These are phyloP conservation scores for Pulveroboletus ravenelii DNA, from an alignment of 768 basidiomycete species.

Conservation along the genomic window DNA sequence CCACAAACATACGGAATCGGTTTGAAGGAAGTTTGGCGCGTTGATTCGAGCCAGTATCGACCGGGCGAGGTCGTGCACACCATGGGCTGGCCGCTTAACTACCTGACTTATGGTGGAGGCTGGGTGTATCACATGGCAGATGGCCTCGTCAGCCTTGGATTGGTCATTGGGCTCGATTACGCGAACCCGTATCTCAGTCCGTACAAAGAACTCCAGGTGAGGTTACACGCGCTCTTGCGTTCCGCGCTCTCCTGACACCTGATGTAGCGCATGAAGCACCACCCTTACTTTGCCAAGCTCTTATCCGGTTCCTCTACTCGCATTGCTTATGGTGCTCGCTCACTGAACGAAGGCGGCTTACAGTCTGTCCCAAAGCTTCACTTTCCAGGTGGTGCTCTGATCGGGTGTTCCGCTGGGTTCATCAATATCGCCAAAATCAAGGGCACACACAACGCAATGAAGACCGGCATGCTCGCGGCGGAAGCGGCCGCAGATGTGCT, in stretches of 20 bases:
- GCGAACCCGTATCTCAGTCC: constrained; percentile 90
- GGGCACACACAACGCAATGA: constrained; percentile 98
- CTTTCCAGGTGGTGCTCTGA: constrained; percentile 92
- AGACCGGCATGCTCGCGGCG: constrained; percentile 95
- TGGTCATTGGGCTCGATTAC: constrained; percentile 94
- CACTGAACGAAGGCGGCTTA: constrained; percentile 88
- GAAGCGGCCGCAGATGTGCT: constrained; percentile 77
- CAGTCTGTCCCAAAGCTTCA: constrained; percentile 83
- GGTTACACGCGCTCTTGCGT: constrained; percentile 15
- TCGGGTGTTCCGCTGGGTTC: constrained; percentile 95
- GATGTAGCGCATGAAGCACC: constrained; percentile 85
- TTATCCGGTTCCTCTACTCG: constrained; percentile 69
- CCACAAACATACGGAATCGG: constrained; percentile 96
- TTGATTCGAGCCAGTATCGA: constrained; percentile 56
- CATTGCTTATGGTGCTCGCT: constrained; percentile 86
- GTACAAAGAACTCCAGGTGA: constrained; percentile 87
- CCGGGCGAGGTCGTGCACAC: constrained; percentile 86
- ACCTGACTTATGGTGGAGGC: constrained; percentile 76
- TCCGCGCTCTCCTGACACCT: constrained; percentile 1
- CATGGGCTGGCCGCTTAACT: constrained; percentile 88
- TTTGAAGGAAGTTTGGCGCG: constrained; percentile 95
- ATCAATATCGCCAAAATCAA: constrained; percentile 98
- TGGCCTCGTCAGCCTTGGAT: constrained; percentile 81
- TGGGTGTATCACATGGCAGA: constrained; percentile 96
- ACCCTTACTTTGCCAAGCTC: constrained; percentile 83